A percentile compares a stretch with the other conserved stretches of the same genome.
phyloP scores from a whole-genome alignment of 495 filamentous ascomycete species.

The Trichocladium uniseriatum region DNA sequence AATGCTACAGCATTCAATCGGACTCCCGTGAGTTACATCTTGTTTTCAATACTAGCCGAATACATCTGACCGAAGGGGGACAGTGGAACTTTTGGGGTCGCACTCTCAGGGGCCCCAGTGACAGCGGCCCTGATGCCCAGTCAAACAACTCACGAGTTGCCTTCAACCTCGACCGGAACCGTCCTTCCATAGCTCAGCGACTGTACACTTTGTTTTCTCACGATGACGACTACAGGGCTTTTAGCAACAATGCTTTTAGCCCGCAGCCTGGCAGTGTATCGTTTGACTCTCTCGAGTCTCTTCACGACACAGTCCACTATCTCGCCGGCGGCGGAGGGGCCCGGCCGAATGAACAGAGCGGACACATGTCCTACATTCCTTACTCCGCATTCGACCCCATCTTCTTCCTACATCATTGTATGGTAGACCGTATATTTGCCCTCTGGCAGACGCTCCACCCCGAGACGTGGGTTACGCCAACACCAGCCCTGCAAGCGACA shows the following conservation, averaged over 20 bases:
- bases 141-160: conserved; percentile 46
- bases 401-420: conserved; percentile 60
- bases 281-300: conserved; percentile 50
- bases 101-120: conserved; percentile 43
- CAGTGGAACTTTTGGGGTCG: conserved; percentile 32
- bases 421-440: conserved; percentile 59
- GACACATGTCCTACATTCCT: conserved; percentile 56
- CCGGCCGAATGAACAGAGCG: conserved; percentile 24
- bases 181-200: conserved; percentile 36
- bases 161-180: conserved; percentile 39
- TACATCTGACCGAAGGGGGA: conserved; percentile 2
- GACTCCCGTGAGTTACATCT: conserved; percentile 33
- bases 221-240: conserved; percentile 46
- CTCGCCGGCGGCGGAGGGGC: conserved; percentile 37
- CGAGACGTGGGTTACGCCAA: conserved; percentile 44
- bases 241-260: conserved; percentile 48
- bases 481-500: conserved; percentile 36
- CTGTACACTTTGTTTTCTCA: conserved; percentile 53
- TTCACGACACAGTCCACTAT: conserved; percentile 58
- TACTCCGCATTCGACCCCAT: conserved; percentile 66
- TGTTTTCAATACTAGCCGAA: background rate
- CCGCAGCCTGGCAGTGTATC: conserved; percentile 23
- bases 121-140: conserved; percentile 30
- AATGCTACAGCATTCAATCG: conserved; percentile 33
- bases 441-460: conserved; percentile 66